Evolutionary conservation across 805 yeast genomes (phyloP).

Genomic region (Metschnikowia henanensis): DNA sequence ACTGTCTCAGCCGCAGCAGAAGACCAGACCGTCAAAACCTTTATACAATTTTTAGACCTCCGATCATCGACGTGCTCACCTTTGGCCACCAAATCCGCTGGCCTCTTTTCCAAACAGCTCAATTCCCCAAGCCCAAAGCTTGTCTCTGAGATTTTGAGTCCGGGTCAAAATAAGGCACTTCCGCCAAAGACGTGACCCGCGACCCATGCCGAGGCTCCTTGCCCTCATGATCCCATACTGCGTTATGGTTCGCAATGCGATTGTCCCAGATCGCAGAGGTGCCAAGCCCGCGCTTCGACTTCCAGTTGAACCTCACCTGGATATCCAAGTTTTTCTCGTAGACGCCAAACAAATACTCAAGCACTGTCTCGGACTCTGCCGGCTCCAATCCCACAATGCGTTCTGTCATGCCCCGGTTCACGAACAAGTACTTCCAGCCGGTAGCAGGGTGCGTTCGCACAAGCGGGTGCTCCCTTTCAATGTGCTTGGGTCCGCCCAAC

Average conservation of each 20-base stretch:
- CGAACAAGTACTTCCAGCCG: conserved; percentile 28
- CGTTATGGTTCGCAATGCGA: conserved; percentile 51
- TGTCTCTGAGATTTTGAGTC: conserved; percentile 51
- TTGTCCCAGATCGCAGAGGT: conserved; percentile 61
- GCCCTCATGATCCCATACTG: conserved; percentile 49
- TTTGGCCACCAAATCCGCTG: too few relatives aligned
- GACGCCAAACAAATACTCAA: conserved; percentile 9
- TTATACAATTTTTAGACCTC: too few relatives aligned
- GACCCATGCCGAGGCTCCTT: conserved; percentile 33
- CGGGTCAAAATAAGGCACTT: conserved; percentile 49
- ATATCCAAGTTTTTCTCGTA: conserved; percentile 43
- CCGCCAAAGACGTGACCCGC: conserved; percentile 50
- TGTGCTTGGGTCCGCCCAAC: conserved; percentile 25
- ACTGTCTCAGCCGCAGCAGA: too few relatives aligned
- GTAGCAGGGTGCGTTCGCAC: conserved; percentile 31
- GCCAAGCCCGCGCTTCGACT: conserved; percentile 32
- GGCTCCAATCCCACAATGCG: conserved; percentile 11
- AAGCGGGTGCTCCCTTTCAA: conserved; percentile 28
- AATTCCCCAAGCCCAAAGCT: conserved; percentile 9
- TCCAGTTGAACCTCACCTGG: conserved; percentile 28
- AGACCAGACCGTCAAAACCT: too few relatives aligned
- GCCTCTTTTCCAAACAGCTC: background rate
- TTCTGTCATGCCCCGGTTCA: conserved; percentile 26
- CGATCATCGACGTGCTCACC: too few relatives aligned
- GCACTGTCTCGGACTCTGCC: conserved; percentile 18